These are phyloP conservation scores for Leccinum incarnatum DNA, from an alignment of 768 basidiomycete species.

Conservation along the genomic window DNA sequence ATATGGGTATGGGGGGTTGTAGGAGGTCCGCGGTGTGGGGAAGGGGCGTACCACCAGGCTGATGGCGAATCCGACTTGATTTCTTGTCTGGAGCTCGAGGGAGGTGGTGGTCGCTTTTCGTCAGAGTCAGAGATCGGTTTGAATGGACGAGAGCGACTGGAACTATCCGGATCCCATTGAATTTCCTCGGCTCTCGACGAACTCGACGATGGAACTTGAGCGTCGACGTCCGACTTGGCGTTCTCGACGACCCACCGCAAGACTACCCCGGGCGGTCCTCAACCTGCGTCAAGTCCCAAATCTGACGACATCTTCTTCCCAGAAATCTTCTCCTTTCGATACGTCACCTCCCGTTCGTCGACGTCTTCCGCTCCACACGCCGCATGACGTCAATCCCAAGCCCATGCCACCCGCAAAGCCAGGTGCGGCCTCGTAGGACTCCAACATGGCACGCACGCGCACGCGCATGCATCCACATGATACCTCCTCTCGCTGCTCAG, in stretches of 20 bases:
- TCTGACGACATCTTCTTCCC: background rate
- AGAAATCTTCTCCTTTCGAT: background rate
- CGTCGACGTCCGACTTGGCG: background rate
- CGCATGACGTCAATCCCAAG: slow-evolving; percentile 14
- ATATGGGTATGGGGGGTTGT: too few species aligned
- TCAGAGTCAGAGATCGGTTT: background rate
- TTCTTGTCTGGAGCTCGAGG: too few species aligned
- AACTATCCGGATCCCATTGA: too few species aligned
- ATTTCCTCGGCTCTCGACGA: too few species aligned
- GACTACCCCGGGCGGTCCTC: too few species aligned
- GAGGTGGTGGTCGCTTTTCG: too few species aligned
- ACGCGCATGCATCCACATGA: background rate
- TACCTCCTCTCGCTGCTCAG: background rate
- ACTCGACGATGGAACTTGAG: too few species aligned
- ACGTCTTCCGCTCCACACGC: background rate
- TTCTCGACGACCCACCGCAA: slow-evolving; percentile 5
- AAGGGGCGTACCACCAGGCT: too few species aligned
- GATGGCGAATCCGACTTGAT: too few species aligned
- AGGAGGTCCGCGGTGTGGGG: too few species aligned
- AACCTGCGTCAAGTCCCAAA: slow-evolving; percentile 17
- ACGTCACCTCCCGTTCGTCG: background rate
- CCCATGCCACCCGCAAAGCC: slow-evolving; percentile 29
- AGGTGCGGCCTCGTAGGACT: slow-evolving; percentile 26
- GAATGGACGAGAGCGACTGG: too few species aligned
- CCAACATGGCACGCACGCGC: slow-evolving; percentile 8